Conservation (phyloP, 306 rosid genomes). For the Fragaria ananassa region DNA sequence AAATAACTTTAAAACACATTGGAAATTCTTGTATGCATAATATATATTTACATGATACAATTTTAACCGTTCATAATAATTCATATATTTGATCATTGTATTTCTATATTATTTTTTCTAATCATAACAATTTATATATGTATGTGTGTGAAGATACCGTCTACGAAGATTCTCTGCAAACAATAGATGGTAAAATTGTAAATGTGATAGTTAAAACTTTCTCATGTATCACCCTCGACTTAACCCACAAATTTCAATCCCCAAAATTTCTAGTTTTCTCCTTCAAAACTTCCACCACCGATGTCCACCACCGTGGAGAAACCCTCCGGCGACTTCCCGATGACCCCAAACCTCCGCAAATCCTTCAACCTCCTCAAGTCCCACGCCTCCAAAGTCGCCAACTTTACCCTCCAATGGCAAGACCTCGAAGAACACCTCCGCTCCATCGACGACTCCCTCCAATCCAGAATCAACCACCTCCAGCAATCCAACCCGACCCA, state of each 20-base stretch:
- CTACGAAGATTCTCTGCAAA: no score
- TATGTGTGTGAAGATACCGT: no score
- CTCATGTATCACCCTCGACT: no score
- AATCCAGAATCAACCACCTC: conserved; percentile 17
- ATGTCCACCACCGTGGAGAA: conserved; percentile 20
- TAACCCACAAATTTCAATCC: not conserved
- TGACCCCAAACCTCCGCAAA: conserved; percentile 19
- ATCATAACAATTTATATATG: no score
- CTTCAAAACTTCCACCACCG: not conserved
- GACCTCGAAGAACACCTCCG: conserved; percentile 37
- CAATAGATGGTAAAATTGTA: no score
- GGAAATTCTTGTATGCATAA: no score
- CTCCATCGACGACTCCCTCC: conserved; percentile 28
- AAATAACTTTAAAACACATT: no score
- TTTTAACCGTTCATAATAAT: no score
- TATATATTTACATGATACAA: no score
- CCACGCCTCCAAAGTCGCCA: conserved; percentile 41
- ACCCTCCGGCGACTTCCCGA: not conserved
- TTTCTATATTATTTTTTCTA: no score
- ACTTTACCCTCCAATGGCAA: conserved; percentile 45
- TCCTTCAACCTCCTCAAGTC: conserved; percentile 40
- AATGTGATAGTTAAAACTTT: no score
- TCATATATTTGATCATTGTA: no score
- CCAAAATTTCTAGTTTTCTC: not conserved
- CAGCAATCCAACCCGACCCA: conserved; percentile 1